Evolutionary conservation across 2,329 filamentous ascomycete species (phyloP).

Genomic region (Penicillium sp.): DNA sequence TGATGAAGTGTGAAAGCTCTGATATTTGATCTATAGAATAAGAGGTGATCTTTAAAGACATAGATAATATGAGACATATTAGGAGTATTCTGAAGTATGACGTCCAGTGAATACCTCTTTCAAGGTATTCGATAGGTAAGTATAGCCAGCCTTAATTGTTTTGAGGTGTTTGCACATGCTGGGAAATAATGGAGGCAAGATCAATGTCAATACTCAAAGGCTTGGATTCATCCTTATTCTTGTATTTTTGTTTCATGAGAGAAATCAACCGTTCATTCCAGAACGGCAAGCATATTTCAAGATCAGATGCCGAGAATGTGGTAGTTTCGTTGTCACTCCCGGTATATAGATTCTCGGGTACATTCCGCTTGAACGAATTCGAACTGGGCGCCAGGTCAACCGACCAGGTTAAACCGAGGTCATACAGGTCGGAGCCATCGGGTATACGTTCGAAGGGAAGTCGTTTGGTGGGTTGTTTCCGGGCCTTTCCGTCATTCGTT

Average conservation of each 20-base stretch:
- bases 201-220: slow-evolving; percentile 2
- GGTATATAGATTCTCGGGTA: slow-evolving; percentile 3
- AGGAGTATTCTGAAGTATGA: neutral
- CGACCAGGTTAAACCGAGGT: slow-evolving; percentile 1
- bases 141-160: neutral
- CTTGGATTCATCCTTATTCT: neutral
- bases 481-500: neutral
- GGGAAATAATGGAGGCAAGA: slow-evolving; percentile 5
- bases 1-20: neutral
- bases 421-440: slow-evolving; percentile 16
- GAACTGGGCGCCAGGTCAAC: neutral
- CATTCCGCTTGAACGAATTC: neutral
- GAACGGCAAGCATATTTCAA: neutral
- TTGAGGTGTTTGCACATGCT: neutral
- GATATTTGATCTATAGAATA: neutral
- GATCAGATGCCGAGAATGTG: slow-evolving; percentile 4
- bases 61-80: neutral
- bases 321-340: neutral
- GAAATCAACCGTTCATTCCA: slow-evolving; percentile 15
- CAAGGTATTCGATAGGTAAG: neutral
- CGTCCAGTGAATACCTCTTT: neutral
- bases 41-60: neutral
- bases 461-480: slow-evolving; percentile 7
- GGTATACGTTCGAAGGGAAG: slow-evolving; percentile 24
- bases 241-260: slow-evolving; percentile 16